These are phyloP conservation scores for Carex sylvatica DNA, from an alignment of 202 grass and related monocot genomes.

Conservation along the genomic window DNA sequence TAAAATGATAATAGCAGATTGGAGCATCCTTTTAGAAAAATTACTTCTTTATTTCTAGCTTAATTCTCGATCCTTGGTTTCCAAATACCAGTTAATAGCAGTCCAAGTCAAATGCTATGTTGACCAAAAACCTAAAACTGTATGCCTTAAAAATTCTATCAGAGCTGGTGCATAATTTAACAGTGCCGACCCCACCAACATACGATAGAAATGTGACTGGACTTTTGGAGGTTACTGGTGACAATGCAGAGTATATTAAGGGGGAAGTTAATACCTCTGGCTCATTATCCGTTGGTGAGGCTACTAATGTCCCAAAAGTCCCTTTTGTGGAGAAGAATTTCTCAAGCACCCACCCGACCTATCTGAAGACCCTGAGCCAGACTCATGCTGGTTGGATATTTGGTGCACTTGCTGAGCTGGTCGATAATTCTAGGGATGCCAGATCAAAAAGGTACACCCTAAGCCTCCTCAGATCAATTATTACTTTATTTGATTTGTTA, in stretches of 20 bases:
- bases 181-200: conserved; percentile 8
- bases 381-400: conserved; percentile 88
- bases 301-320: conserved; percentile 1
- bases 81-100: neutral
- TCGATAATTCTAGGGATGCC: conserved; percentile 90
- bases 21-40: neutral
- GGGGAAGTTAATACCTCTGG: conserved; percentile 40
- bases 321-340: conserved; percentile 49
- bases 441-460: conserved; percentile 47
- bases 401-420: conserved; percentile 84
- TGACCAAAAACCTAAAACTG: neutral
- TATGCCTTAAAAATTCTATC: conserved; percentile 14
- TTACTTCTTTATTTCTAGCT: neutral
- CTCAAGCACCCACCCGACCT: conserved; percentile 63
- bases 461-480: neutral
- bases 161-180: neutral
- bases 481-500: neutral
- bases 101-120: neutral
- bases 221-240: conserved; percentile 7
- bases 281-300: conserved; percentile 25
- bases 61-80: neutral
- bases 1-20: neutral
- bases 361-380: conserved; percentile 75
- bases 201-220: conserved; percentile 28
- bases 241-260: conserved; percentile 36